Evolutionary conservation across 768 basidiomycete genomes (phyloP), one percentile per base, ranked within the genome.

Genomic region (Lactifluus hygrophoroides): DNA sequence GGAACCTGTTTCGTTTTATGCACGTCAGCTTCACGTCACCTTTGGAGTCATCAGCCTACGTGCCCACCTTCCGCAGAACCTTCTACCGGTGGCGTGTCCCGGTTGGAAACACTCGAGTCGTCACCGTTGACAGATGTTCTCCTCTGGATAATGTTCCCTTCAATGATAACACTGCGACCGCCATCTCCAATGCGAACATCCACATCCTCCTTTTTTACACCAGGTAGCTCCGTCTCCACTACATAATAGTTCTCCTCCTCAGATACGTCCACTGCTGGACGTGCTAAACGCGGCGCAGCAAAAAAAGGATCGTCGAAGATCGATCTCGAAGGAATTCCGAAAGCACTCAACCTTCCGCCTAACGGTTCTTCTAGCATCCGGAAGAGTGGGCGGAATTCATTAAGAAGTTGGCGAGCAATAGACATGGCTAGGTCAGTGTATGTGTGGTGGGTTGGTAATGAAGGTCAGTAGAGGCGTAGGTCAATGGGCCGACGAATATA

Each of bases 221-320:
- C 88, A 21, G 88, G 89, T 27, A 91, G 66, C 66, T 91, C 89
- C 1, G 87, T 86, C 65, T 90, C 85, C 42, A 91, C 73, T 51
- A 88, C 61, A 63, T 86, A 90, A 40, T 76, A 73, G 68, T 82
- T 75, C 1, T 77, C 81, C 57, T 83, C 78, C 63, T 91, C 88
- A 3, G 77, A 74, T 8, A 90, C 69, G 62, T 91, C 88, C 6
- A 90, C 74, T 0, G 83, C 80, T 16, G 87, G 86, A 28, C 78
- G 74, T 9, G 66, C 60, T 21, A 62, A 47, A 34, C 32, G 48
- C 17, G 70, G 69, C 10, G 69, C 60, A 34, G 65, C 62, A 66
- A 79, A 75, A 68, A 83, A 79, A 2, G 79, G 78, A 58, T 83
- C 81, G 28, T 80, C 74, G 43, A 82, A 72, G 47, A 78, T 51